phyloP scores from a whole-genome alignment of 495 filamentous ascomycete genomes.

The Parathielavia hyrcaniae region DNA sequence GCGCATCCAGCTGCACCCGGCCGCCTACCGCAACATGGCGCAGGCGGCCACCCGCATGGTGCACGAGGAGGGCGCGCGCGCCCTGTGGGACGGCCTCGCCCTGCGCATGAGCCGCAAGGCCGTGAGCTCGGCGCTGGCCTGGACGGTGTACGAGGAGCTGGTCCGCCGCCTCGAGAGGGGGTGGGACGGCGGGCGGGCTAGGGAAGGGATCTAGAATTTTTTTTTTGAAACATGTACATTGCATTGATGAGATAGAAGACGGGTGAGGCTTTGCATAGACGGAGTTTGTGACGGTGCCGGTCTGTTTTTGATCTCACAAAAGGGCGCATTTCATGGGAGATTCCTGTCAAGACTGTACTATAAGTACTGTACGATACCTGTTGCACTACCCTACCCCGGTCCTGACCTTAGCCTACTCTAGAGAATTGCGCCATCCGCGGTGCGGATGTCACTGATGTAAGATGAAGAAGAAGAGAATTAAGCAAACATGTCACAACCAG shows the following conservation, averaged over 20 bases:
- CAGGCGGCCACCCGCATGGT: constrained; percentile 71
- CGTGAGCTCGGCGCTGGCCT: constrained; percentile 81
- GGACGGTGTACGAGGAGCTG: constrained; percentile 95
- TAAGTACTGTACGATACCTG: constrained; percentile 3
- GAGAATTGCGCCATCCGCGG: not conserved
- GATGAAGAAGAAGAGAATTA: not conserved
- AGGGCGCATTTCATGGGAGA: not conserved
- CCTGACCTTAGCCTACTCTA: not conserved
- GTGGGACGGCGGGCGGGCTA: constrained; percentile 34
- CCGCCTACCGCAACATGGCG: constrained; percentile 77
- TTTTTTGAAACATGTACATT: no score
- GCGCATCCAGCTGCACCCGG: constrained; percentile 81
- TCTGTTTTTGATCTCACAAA: not conserved
- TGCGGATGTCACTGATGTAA: not conserved
- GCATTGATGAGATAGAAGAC: not conserved
- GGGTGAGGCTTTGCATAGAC: not conserved
- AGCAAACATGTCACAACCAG: not conserved
- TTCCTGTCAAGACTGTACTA: constrained; percentile 4
- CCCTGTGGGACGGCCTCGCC: constrained; percentile 80
- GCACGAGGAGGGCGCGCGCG: constrained; percentile 68
- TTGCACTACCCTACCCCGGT: not conserved
- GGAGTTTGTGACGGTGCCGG: not conserved
- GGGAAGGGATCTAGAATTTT: constrained; percentile 5
- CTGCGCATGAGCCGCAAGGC: constrained; percentile 89
- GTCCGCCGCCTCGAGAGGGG: constrained; percentile 66